Percentiles rank a stretch among this genome's conserved stretches.
phyloP scores from a whole-genome alignment of 106 monocot species.

The Alisma plantagoaquatica region DNA sequence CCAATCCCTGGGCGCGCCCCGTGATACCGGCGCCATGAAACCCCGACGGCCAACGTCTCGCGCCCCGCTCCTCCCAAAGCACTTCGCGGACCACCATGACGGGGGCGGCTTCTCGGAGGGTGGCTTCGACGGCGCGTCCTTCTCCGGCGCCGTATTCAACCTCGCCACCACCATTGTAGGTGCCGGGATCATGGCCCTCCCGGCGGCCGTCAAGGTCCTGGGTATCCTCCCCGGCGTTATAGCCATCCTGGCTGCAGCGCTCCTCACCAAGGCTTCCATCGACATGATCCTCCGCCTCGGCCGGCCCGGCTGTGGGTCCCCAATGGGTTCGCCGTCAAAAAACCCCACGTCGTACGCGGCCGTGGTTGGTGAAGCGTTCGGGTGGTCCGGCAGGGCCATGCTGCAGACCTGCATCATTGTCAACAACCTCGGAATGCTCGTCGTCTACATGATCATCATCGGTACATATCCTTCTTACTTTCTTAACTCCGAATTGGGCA shows the following conservation, averaged over 20 bases:
- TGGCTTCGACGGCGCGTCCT: conserved; percentile 7
- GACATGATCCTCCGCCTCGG: conserved; percentile 14
- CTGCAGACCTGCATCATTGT: conserved; percentile 15
- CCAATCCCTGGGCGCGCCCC: too few relatives aligned
- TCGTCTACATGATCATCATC: conserved; percentile 28
- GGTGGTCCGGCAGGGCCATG: conserved; percentile 1
- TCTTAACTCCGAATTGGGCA: too few relatives aligned
- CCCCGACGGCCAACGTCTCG: not conserved
- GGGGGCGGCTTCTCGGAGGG: not conserved
- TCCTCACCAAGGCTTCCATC: conserved; percentile 10
- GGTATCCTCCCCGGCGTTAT: conserved; percentile 15
- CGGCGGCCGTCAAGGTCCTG: conserved; percentile 19
- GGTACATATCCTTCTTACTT: conserved; percentile 1
- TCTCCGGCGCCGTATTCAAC: conserved; percentile 25
- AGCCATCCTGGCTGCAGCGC: conserved; percentile 9
- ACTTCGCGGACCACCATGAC: not conserved
- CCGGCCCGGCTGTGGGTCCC: too few relatives aligned
- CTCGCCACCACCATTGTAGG: conserved; percentile 23
- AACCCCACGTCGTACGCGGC: conserved; percentile 6
- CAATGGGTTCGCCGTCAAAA: not conserved
- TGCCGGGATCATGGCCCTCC: conserved; percentile 31
- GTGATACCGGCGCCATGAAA: too few relatives aligned
- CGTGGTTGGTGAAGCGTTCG: conserved; percentile 9
- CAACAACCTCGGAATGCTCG: conserved; percentile 22
- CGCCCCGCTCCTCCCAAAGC: not conserved